Evolutionary conservation across 257 asterid species (phyloP).

Genomic region (Cruciata laevipes): DNA sequence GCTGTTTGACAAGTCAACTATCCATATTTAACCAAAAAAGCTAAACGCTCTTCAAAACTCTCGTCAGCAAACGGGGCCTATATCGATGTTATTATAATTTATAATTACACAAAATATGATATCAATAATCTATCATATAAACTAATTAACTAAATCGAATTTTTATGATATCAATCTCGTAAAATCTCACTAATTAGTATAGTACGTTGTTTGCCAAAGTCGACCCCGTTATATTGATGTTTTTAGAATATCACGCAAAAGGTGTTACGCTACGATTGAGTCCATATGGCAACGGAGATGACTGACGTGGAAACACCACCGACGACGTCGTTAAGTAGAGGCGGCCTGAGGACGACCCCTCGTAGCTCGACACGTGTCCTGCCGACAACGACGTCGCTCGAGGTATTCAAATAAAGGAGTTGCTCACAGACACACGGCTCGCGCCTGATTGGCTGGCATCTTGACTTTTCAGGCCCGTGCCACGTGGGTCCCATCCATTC

Average conservation of each 20-base stretch:
- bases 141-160: no score
- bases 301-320: constrained; percentile 13
- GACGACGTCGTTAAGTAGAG: constrained; percentile 2
- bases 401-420: constrained; percentile 38
- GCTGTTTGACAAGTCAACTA: no score
- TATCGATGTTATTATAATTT: no score
- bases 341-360: constrained; percentile 3
- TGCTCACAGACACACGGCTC: constrained; percentile 50
- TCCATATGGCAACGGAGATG: neutral
- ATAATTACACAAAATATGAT: no score
- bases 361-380: constrained; percentile 43
- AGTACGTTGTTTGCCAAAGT: neutral
- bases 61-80: no score
- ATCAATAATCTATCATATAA: no score
- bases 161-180: no score
- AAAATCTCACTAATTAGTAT: neutral
- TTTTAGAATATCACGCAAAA: no score
- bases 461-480: constrained; percentile 33
- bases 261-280: neutral
- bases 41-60: no score
- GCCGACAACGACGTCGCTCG: constrained; percentile 53
- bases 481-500: constrained; percentile 37
- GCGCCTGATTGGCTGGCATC: constrained; percentile 43
- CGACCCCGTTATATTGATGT: neutral
- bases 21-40: no score